Evolutionary conservation across 1,284 basidiomycete species (phyloP).

Genomic region (Testicularia cyperi): DNA sequence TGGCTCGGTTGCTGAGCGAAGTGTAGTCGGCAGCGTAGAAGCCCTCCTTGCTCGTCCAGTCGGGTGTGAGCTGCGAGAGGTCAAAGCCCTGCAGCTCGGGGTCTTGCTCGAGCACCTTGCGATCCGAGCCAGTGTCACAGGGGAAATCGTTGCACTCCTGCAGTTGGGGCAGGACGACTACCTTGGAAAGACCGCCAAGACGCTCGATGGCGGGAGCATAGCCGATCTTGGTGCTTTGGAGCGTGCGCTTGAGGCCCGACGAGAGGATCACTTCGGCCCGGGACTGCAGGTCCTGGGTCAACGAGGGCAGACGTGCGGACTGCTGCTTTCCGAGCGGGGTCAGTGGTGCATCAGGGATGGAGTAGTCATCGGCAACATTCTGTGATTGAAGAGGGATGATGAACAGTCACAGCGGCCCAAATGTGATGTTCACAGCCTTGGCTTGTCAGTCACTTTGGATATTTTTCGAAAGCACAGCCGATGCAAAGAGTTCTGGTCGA

Average conservation of each 20-base stretch:
- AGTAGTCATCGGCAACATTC: conserved; percentile 49
- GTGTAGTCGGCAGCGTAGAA: conserved; percentile 54
- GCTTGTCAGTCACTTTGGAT: no score
- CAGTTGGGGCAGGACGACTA: conserved; percentile 52
- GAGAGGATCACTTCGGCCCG: conserved; percentile 48
- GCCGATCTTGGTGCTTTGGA: conserved; percentile 55
- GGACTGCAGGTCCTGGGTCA: conserved; percentile 41
- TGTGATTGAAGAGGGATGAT: no score
- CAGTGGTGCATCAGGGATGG: conserved; percentile 56
- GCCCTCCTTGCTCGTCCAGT: conserved; percentile 58
- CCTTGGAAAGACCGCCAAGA: conserved; percentile 45
- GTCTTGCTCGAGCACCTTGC: conserved; percentile 45
- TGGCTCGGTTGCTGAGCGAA: conserved; percentile 49
- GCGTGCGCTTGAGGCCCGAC: conserved; percentile 51
- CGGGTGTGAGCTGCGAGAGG: conserved; percentile 51
- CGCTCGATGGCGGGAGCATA: conserved; percentile 49
- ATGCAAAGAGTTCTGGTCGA: no score
- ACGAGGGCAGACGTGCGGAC: conserved; percentile 38
- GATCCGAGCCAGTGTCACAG: conserved; percentile 57
- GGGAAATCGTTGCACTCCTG: conserved; percentile 58
- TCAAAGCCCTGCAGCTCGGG: conserved; percentile 53
- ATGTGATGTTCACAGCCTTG: no score
- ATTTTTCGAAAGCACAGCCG: no score
- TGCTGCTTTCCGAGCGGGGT: conserved; percentile 56
- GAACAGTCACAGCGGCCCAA: no score